Percentiles rank a stretch among this genome's conserved stretches.
phyloP scores from a whole-genome alignment of 2,329 filamentous ascomycete genomes.

The Fusarium caatingaense region DNA sequence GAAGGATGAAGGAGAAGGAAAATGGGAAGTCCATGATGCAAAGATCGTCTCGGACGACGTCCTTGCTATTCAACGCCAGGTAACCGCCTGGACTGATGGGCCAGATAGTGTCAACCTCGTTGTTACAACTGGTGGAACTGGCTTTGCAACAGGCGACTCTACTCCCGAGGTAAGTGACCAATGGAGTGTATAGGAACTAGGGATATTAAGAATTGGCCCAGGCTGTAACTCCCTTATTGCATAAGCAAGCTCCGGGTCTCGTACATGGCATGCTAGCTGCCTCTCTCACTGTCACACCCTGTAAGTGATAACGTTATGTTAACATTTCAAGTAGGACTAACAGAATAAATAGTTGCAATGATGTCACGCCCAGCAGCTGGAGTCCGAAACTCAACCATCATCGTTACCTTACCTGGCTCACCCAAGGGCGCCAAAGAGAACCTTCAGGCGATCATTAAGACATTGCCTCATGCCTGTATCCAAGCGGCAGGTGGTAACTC shows the following conservation, averaged over 20 bases:
- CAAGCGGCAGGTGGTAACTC: slow-evolving; percentile 89
- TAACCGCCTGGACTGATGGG: slow-evolving; percentile 79
- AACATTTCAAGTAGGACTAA: slow-evolving; percentile 7
- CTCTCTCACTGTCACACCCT: slow-evolving; percentile 88
- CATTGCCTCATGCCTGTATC: slow-evolving; percentile 93
- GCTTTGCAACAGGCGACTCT: slow-evolving; percentile 84
- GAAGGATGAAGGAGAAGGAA: slow-evolving; percentile 69
- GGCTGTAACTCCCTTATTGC: slow-evolving; percentile 82
- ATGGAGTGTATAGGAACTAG: background rate
- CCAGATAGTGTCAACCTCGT: slow-evolving; percentile 76
- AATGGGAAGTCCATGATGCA: slow-evolving; percentile 77
- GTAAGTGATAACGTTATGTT: slow-evolving; percentile 63
- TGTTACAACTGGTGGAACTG: slow-evolving; percentile 91
- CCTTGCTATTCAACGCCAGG: slow-evolving; percentile 77
- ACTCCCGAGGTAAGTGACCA: slow-evolving; percentile 80
- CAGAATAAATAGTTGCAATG: slow-evolving; percentile 77
- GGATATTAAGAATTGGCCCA: background rate
- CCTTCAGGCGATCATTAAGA: slow-evolving; percentile 85
- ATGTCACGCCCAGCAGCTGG: slow-evolving; percentile 97
- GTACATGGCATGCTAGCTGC: slow-evolving; percentile 95
- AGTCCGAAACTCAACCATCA: slow-evolving; percentile 81
- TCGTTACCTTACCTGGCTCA: slow-evolving; percentile 91
- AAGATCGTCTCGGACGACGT: slow-evolving; percentile 85
- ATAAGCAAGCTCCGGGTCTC: slow-evolving; percentile 87
- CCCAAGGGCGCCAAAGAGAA: slow-evolving; percentile 97